phyloP scores from a whole-genome alignment of 768 basidiomycete genomes.

The Glaciozyma martinii region DNA sequence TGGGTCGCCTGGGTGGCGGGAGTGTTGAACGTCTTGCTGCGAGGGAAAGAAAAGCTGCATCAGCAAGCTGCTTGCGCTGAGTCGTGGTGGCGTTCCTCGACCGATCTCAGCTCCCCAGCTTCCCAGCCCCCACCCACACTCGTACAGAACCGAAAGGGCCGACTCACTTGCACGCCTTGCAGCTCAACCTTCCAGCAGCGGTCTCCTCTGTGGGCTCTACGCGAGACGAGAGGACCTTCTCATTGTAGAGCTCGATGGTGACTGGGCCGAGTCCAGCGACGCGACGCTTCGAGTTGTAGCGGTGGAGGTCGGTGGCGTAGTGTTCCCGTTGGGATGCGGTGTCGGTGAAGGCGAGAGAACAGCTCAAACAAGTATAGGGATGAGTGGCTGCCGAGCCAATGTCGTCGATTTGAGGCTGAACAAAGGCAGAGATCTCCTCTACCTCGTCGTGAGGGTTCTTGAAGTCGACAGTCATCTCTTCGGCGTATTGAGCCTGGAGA shows the following conservation, averaged over 20 bases:
- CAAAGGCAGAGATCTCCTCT: too few species aligned
- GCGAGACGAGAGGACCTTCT: slow-evolving; percentile 56
- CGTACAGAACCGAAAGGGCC: background rate
- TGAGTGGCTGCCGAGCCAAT: slow-evolving; percentile 13
- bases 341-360: slow-evolving; percentile 72
- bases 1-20: slow-evolving; percentile 85
- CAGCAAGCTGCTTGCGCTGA: background rate
- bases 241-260: slow-evolving; percentile 64
- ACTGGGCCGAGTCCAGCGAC: slow-evolving; percentile 81
- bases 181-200: slow-evolving; percentile 39
- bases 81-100: background rate
- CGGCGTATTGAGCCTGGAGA: too few species aligned
- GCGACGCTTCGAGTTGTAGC: slow-evolving; percentile 83
- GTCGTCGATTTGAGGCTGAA: too few species aligned
- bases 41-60: background rate
- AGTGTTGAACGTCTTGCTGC: slow-evolving; percentile 77
- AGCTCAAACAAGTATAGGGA: slow-evolving; percentile 82
- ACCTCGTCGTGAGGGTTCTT: too few species aligned
- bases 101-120: background rate
- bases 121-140: background rate
- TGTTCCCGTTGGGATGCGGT: slow-evolving; percentile 79
- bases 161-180: slow-evolving; percentile 75
- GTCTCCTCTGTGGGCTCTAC: slow-evolving; percentile 9
- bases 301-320: slow-evolving; percentile 87
- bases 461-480: too few species aligned